Evolutionary conservation across 306 rosid species (phyloP).

Genomic region (Purshia tridentata): DNA sequence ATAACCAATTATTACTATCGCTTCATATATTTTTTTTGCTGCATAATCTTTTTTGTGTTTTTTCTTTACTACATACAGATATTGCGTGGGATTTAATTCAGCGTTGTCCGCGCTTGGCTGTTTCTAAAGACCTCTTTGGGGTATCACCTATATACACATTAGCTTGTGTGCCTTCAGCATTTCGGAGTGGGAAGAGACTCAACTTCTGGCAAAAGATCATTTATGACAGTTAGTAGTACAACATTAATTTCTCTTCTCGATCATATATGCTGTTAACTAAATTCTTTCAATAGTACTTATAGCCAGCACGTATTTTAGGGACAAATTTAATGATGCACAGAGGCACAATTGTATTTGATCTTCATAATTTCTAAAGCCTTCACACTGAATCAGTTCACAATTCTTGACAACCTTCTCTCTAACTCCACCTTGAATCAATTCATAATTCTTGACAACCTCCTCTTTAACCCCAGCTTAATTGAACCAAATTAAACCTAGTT

Average conservation of each 20-base stretch:
- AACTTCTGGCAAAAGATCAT: conserved; percentile 4
- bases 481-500: too few relatives aligned
- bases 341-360: too few relatives aligned
- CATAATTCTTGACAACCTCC: too few relatives aligned
- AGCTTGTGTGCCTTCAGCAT: neutral
- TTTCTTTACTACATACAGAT: neutral
- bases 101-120: neutral
- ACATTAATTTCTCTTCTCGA: neutral
- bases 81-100: neutral
- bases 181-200: neutral
- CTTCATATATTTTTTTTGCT: neutral
- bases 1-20: neutral
- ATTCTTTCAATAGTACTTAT: neutral
- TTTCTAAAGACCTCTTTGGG: neutral
- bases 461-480: too few relatives aligned
- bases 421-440: too few relatives aligned
- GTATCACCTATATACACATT: neutral
- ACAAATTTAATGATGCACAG: too few relatives aligned
- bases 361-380: too few relatives aligned
- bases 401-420: too few relatives aligned
- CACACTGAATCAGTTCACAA: too few relatives aligned
- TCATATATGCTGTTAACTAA: neutral
- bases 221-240: conserved; percentile 3
- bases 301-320: too few relatives aligned
- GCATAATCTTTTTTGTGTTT: neutral